Evolutionary conservation across 1,139 yeast species (phyloP), one percentile per base, ranked within the genome.

Genomic region (Suhomyces bokatorum): DNA sequence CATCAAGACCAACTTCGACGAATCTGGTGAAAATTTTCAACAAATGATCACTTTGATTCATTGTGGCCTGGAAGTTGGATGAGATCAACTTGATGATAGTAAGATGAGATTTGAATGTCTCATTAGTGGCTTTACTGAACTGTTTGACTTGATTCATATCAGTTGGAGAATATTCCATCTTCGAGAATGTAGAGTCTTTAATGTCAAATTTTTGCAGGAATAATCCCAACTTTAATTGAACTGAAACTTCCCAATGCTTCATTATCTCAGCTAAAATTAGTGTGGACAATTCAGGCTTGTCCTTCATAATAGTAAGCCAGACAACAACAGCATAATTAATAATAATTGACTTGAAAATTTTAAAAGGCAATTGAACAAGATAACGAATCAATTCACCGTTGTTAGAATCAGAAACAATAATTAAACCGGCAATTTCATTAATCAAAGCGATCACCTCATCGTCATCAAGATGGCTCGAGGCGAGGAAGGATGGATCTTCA

Each of bases 121-220:
- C 69, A 8, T 75, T 70, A 0, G 81, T 80, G 30, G 72, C 64
- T 51, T 77, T 77, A 47, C 80, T 77, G n/a, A 84, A 74, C 9
- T 70, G 75, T 36, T 73, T 73, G 53, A 81, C 83, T 8, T 34
- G 14, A n/a, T 44, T 44, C 20, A 16, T 14, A 64, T 87, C 85
- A 42, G 95, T 83, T 13, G 99, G 98, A 1, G 90, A 73, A 59
- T 95, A 95, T 54, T 88, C 96, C 99, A 93, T 93, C 48, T 73
- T 76, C 51, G 78, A 69, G 58, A 74, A 85, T 47, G 85, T 89
- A 7, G 95, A 85, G 40, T 73, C 73, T 1, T 58, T 59, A n/a
- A 81, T 62, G 60, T 90, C 96, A 53, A 70, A 67, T 4, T 67
- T 60, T n/a, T 70, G 74, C 8, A 85, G 79, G 60, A 79, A 93